A percentile compares a stretch with the other conserved stretches of the same genome.
Conservation (phyloP, 1,284 basidiomycete species). For the Irpex rosettiformis region DNA sequence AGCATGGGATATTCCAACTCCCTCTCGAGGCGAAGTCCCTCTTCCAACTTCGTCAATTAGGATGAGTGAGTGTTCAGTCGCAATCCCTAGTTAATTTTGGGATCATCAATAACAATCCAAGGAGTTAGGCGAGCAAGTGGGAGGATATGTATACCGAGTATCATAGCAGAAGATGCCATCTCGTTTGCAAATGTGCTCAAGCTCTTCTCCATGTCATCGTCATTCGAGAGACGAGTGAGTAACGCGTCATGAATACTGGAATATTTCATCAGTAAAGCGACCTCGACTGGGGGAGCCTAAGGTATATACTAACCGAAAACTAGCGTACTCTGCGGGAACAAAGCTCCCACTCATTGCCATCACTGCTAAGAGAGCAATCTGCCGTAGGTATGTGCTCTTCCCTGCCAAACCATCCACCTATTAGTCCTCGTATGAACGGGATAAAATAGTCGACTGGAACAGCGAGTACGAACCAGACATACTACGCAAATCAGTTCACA, state of each 20-base stretch:
- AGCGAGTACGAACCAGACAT: conserved; percentile 64
- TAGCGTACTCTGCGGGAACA: conserved; percentile 89
- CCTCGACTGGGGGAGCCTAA: background rate
- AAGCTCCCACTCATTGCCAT: conserved; percentile 91
- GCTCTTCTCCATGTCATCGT: conserved; percentile 85
- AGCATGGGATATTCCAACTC: conserved; percentile 88
- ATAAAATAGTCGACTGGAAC: background rate
- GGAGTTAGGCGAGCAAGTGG: background rate
- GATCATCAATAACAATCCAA: background rate
- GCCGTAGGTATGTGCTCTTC: conserved; percentile 90
- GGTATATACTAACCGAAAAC: conserved; percentile 53
- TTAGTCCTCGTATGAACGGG: background rate
- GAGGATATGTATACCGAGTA: conserved; percentile 59
- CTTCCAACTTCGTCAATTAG: conserved; percentile 90
- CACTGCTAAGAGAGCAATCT: conserved; percentile 79
- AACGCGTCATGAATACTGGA: conserved; percentile 77
- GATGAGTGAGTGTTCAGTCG: conserved; percentile 69
- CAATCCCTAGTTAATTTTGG: conserved; percentile 53
- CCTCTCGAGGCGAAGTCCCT: conserved; percentile 85
- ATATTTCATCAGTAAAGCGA: background rate
- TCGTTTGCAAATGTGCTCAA: conserved; percentile 92
- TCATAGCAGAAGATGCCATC: conserved; percentile 89
- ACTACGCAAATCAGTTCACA: conserved; percentile 37
- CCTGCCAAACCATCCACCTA: conserved; percentile 36
- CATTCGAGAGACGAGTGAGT: conserved; percentile 86